Evolutionary conservation across 202 grass and related monocot species (phyloP), one percentile per base, ranked within the genome.

Genomic region (Setaria viridis): DNA sequence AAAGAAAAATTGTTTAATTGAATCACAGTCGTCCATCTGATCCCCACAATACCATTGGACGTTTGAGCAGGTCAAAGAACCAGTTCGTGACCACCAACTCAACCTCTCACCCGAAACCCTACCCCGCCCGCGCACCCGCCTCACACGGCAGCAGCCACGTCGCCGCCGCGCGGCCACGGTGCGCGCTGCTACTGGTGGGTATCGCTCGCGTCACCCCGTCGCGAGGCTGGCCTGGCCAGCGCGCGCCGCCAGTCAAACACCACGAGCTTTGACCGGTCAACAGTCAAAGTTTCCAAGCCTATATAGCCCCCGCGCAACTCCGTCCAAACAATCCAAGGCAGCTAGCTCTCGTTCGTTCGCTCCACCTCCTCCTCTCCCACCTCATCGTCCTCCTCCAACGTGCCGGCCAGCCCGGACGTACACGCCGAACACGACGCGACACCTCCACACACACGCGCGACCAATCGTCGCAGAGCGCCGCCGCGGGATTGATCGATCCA

Each of bases 261-360:
- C 91, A 95, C 88, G 91, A 99, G 89, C 50, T 88, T 97, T 89
- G 97, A 99, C 87, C 13, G 16, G 87, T 97, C 92, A 94, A 93
- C 87, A 84, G 97, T 99, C 97, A 99, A 94, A 97, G 4, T 86
- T 97, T 93, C 72, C 50, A 84, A 68, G 65, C 67, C 84, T 83
- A 88, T 78, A 88, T 88, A 87, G 71, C 9, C 33, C 47, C 64
- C 21, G 25, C 20, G 47, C 72, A 20, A 8, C 79, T 84, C 88
- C 58, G 73, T 81, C 84, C 80, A 81, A 60, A 72, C 76, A 80
- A 84, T 67, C 62, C 85, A 63, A 58, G 30, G 45, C 49, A 74
- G 62, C 35, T 21, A 25, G 67, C 70, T 34, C 25, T 32, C 74
- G 15, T 3, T 55, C 17, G 32, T 59, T 58, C 80, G 64, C 25